phyloP scores from a whole-genome alignment of 345 rosid species.

The Chamaenerion angustifolium region DNA sequence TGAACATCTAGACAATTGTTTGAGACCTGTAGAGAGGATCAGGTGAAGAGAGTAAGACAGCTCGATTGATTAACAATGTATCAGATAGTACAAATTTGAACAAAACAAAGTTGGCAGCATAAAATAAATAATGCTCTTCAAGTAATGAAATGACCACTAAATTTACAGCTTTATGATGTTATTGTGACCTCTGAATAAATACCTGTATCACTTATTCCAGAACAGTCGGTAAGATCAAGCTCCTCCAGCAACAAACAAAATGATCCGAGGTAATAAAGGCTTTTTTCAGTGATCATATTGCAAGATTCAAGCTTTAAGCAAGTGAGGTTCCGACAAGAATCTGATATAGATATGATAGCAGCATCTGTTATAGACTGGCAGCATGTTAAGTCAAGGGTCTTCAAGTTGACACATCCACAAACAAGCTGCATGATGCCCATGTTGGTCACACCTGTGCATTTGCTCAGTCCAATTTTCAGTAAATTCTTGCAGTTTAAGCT shows the following conservation, averaged over 20 bases:
- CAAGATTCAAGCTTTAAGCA: slow-evolving; percentile 77
- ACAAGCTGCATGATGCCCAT: slow-evolving; percentile 47
- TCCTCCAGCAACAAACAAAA: slow-evolving; percentile 49
- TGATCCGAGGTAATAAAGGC: slow-evolving; percentile 55
- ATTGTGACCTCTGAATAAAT: slow-evolving; percentile 1
- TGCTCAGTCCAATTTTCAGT: slow-evolving; percentile 62
- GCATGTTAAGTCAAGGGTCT: slow-evolving; percentile 49
- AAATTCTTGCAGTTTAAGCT: slow-evolving; percentile 42
- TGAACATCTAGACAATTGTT: slow-evolving; percentile 58
- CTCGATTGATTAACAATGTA: no score
- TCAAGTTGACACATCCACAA: slow-evolving; percentile 45
- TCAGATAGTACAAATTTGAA: no score
- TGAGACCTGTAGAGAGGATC: slow-evolving; percentile 40
- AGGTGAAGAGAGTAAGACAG: slow-evolving; percentile 3
- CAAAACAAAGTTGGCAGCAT: neutral
- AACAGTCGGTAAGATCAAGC: slow-evolving; percentile 85
- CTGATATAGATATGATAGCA: slow-evolving; percentile 56
- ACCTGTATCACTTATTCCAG: slow-evolving; percentile 63
- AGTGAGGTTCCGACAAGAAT: slow-evolving; percentile 50
- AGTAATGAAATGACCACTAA: neutral
- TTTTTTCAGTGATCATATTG: slow-evolving; percentile 63
- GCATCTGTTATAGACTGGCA: slow-evolving; percentile 57
- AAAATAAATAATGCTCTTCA: neutral
- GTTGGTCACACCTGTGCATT: slow-evolving; percentile 51
- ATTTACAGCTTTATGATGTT: neutral